A percentile compares a stretch with the other conserved stretches of the same genome.
Conservation (phyloP, 768 basidiomycete species). For the Kwoniella pini region DNA sequence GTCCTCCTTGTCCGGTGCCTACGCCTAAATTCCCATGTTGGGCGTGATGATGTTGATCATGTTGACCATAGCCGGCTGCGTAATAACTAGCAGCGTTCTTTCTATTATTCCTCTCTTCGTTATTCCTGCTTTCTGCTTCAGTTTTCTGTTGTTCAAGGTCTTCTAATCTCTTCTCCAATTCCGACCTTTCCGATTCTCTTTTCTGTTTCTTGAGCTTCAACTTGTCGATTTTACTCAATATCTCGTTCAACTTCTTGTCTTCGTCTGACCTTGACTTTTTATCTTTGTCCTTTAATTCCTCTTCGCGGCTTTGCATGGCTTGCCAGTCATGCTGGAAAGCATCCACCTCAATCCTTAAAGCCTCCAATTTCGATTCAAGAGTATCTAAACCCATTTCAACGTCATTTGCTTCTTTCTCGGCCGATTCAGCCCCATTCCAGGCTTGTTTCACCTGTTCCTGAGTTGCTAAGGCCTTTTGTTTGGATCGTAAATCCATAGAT, state of each 20-base stretch:
- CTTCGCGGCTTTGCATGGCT: conserved; percentile 34
- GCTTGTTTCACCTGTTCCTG: conserved; percentile 86
- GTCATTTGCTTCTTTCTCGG: conserved; percentile 57
- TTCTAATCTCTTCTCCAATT: conserved; percentile 45
- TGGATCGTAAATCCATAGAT: conserved; percentile 72
- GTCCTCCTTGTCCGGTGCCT: neutral
- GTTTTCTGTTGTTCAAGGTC: conserved; percentile 48
- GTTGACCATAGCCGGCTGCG: conserved; percentile 19
- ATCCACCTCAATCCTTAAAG: conserved; percentile 34
- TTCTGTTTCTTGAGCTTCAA: conserved; percentile 42
- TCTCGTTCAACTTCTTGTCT: conserved; percentile 43
- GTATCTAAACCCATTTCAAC: conserved; percentile 59
- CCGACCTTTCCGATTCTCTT: conserved; percentile 42
- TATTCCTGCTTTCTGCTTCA: conserved; percentile 34
- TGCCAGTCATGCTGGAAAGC: conserved; percentile 31
- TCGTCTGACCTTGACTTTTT: conserved; percentile 39
- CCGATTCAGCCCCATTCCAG: conserved; percentile 60
- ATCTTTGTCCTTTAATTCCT: conserved; percentile 43
- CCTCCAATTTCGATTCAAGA: conserved; percentile 50
- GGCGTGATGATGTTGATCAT: conserved; percentile 6
- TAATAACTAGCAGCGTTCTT: conserved; percentile 22
- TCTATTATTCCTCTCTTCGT: conserved; percentile 44
- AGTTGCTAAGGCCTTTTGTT: conserved; percentile 80
- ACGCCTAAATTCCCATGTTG: conserved; percentile 11
- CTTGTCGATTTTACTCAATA: conserved; percentile 46